These are phyloP conservation scores for Ustilago nuda DNA, from an alignment of 1,284 basidiomycete genomes.

Conservation along the genomic window DNA sequence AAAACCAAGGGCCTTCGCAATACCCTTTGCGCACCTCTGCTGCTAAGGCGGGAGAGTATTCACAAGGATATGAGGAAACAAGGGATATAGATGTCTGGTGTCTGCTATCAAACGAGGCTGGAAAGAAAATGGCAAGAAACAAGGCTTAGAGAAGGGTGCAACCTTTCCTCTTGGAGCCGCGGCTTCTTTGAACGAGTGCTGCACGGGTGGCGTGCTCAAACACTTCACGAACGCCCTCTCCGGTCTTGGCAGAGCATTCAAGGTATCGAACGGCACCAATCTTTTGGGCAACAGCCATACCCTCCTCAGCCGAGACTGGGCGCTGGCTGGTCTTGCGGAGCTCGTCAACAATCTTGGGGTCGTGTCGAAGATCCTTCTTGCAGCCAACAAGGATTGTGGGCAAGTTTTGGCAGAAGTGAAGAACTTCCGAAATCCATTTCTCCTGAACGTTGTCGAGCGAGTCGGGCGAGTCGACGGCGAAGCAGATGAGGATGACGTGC, in stretches of 20 bases:
- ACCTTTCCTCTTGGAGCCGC: constrained; percentile 70
- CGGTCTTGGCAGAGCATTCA: constrained; percentile 89
- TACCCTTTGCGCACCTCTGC: background rate
- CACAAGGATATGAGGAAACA: constrained; percentile 1
- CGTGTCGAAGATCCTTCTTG: constrained; percentile 75
- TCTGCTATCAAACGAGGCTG: background rate
- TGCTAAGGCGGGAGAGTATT: background rate
- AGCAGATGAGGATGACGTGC: constrained; percentile 92
- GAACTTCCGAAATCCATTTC: constrained; percentile 96
- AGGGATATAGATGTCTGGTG: constrained; percentile 7
- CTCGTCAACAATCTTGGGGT: constrained; percentile 69
- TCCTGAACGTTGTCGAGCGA: constrained; percentile 95
- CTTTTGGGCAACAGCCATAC: constrained; percentile 86
- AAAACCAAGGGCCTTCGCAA: background rate
- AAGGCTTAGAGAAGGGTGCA: constrained; percentile 74
- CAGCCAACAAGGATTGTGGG: constrained; percentile 91
- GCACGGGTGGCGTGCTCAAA: constrained; percentile 89
- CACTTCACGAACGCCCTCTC: constrained; percentile 89
- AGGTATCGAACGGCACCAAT: constrained; percentile 89
- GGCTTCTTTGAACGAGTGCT: constrained; percentile 75
- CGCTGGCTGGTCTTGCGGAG: constrained; percentile 69
- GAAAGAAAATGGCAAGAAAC: background rate
- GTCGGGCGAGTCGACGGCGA: constrained; percentile 90
- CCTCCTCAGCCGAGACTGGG: constrained; percentile 71
- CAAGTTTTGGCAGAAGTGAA: constrained; percentile 88